These are phyloP conservation scores for Rhododendron mucronatum DNA, from an alignment of 148 eudicot species.

Conservation along the genomic window DNA sequence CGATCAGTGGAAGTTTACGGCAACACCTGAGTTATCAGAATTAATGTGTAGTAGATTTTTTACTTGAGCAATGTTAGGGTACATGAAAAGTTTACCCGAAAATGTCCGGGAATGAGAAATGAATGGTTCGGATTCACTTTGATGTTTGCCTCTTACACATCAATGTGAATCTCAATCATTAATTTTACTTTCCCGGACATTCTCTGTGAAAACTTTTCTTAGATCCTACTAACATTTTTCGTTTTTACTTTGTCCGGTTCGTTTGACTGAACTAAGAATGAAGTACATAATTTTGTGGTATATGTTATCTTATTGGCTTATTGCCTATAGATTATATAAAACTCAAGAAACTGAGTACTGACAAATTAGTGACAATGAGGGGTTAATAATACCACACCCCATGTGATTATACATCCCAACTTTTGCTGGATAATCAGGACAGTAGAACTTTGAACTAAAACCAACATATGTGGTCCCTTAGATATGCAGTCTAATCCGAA, in stretches of 20 bases:
- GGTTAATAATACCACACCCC: neutral
- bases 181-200: too few relatives aligned
- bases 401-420: neutral
- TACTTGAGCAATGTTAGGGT: neutral
- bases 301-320: neutral
- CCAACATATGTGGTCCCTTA: neutral
- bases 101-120: neutral
- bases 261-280: neutral
- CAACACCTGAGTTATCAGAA: neutral
- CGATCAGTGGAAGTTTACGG: too few relatives aligned
- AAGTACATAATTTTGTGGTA: neutral
- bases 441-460: neutral
- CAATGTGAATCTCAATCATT: too few relatives aligned
- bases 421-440: neutral
- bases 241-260: neutral
- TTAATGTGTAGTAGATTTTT: neutral
- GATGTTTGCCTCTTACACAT: neutral
- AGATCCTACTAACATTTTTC: neutral
- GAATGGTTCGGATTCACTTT: neutral
- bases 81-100: neutral
- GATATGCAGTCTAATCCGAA: neutral
- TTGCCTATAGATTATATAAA: neutral
- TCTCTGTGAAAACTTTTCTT: neutral
- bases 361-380: neutral
- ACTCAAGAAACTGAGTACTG: neutral